phyloP scores from a whole-genome alignment of 129 eudicot genomes.

The Scalesia atractyloides region DNA sequence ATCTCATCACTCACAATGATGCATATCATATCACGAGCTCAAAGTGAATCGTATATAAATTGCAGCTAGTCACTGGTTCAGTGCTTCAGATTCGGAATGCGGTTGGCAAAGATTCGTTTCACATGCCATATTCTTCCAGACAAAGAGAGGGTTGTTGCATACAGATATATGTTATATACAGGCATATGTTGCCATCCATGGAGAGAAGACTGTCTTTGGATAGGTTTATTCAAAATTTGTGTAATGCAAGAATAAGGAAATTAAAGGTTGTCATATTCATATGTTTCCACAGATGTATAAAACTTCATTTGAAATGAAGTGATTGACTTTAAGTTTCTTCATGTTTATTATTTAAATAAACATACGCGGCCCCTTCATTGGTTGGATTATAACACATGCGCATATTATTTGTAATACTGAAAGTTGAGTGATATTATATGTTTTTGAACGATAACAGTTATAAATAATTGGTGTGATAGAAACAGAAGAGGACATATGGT shows the following conservation, averaged over 20 bases:
- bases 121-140: slow-evolving; percentile 30
- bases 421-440: too few relatives aligned
- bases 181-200: slow-evolving; percentile 52
- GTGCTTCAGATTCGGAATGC: slow-evolving; percentile 32
- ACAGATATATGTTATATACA: slow-evolving; percentile 50
- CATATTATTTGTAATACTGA: too few relatives aligned
- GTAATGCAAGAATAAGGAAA: slow-evolving; percentile 4
- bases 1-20: background rate
- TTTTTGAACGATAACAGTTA: too few relatives aligned
- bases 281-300: background rate
- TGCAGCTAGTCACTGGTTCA: slow-evolving; percentile 65
- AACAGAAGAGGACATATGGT: too few relatives aligned
- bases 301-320: background rate
- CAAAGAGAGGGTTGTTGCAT: slow-evolving; percentile 32
- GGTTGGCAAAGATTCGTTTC: slow-evolving; percentile 56
- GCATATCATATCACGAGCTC: background rate
- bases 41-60: background rate
- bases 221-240: background rate
- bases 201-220: slow-evolving; percentile 28
- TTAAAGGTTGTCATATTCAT: background rate
- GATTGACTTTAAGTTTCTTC: background rate
- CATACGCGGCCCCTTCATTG: too few relatives aligned
- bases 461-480: too few relatives aligned
- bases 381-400: too few relatives aligned
- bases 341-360: background rate